Evolutionary conservation across 1,284 basidiomycete species (phyloP), one percentile per base, ranked within the genome.

Genomic region (Austropuccinia psidii): DNA sequence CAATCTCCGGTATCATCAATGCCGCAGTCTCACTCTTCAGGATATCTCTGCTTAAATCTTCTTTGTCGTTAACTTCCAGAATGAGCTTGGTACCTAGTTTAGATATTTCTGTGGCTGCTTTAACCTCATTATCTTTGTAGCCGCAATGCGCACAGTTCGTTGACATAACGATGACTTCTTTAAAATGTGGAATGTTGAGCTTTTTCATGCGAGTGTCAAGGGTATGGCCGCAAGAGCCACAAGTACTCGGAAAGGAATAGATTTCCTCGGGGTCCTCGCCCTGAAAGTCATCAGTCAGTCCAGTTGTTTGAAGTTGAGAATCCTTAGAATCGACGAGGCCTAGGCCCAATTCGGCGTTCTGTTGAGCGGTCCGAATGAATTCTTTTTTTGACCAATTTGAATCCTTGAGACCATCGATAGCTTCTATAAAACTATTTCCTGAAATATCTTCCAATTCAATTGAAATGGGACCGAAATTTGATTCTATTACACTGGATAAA

Each of bases 161-260:
- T 31, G 94, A 96, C 95, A 98, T 98, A 82, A 99, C 94, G 76
- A 98, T 84, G 75, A 95, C 90, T 79, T 99, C 93, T 90, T 98
- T 92, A 85, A 99, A 98, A 82, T 99, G 95, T 0, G 96, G 96
- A 77, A 99, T 98, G 78, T 88, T 88, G 78, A 98, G 90, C 79
- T 90, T 92, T 85, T 98, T 95, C 91, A 98, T 97, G 77, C 88
- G 83, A 0, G 95, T 98, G 79, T 92, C 86, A 27, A 93, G 84
- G 8, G 86, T 84, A 75, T 89, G 89, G 1, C 89, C 89, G 81
- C 96, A 99, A 76, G 90, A 90, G 9, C 91, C 90, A 81, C 96
- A 98, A 2, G 86, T 84, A 0, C 91, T 91, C 0, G 88, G 90
- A 84, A 98, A 99, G 17, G 88, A 86, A 80, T 88, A 91, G 13